These are phyloP conservation scores for Serendipita sp. DNA, from an alignment of 768 basidiomycete species.

Conservation along the genomic window DNA sequence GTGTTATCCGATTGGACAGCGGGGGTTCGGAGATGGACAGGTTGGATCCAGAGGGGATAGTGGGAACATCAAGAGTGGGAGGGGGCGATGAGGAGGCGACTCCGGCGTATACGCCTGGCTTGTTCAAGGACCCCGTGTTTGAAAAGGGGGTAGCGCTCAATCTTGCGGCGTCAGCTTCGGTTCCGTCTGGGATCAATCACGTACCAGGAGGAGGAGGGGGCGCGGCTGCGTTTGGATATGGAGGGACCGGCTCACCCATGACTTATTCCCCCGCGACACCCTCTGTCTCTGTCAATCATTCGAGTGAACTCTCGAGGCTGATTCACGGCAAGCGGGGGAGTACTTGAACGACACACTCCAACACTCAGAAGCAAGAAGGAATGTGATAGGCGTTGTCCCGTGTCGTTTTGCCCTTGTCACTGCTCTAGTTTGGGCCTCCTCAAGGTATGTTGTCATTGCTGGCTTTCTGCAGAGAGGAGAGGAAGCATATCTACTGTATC, in stretches of 20 bases:
- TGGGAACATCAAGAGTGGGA: background rate
- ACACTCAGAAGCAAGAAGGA: too few species aligned
- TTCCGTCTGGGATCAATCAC: background rate
- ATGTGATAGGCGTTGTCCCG: too few species aligned
- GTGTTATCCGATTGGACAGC: background rate
- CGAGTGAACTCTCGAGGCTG: background rate
- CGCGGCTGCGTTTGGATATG: background rate
- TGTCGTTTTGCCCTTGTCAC: too few species aligned
- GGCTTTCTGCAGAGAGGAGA: too few species aligned
- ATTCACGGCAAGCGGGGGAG: background rate
- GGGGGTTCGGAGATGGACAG: background rate
- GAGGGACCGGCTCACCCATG: background rate
- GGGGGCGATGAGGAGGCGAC: background rate
- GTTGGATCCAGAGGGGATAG: background rate
- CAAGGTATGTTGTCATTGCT: too few species aligned
- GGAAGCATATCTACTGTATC: too few species aligned
- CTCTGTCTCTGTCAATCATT: background rate
- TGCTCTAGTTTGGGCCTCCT: too few species aligned
- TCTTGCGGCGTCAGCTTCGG: background rate
- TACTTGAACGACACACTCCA: too few species aligned
- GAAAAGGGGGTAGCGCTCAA: slow-evolving; percentile 6
- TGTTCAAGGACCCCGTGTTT: slow-evolving; percentile 5
- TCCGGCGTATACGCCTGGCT: slow-evolving; percentile 1
- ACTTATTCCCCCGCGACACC: slow-evolving; percentile 2
- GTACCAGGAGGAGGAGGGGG: background rate